Evolutionary conservation across 2,329 filamentous ascomycete genomes (phyloP).

Genomic region (Metarhizium robertsii): DNA sequence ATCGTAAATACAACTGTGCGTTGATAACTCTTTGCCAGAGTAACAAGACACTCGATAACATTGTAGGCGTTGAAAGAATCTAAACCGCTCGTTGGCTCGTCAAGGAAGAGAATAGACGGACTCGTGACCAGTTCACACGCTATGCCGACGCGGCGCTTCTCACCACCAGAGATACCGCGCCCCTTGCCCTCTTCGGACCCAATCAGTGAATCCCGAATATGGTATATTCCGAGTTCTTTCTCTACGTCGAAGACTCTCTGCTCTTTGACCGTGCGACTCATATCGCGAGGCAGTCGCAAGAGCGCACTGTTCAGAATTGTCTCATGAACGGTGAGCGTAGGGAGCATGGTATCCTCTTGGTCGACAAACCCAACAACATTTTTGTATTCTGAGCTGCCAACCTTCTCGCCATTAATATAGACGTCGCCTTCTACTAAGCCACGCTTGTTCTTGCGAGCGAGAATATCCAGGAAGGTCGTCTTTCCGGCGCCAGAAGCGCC

Average conservation of each 20-base stretch:
- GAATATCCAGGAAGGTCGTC: constrained; percentile 91
- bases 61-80: constrained; percentile 98
- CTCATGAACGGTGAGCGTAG: constrained; percentile 93
- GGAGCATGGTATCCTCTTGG: constrained; percentile 94
- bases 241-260: constrained; percentile 89
- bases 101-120: constrained; percentile 91
- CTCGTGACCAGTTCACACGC: constrained; percentile 97
- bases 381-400: constrained; percentile 75
- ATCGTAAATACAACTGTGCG: constrained; percentile 97
- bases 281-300: constrained; percentile 82
- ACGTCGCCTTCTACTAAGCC: constrained; percentile 72
- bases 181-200: constrained; percentile 92
- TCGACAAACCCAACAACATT: constrained; percentile 95
- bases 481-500: constrained; percentile 95
- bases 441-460: constrained; percentile 94
- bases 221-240: constrained; percentile 86
- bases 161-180: constrained; percentile 91
- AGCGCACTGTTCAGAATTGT: constrained; percentile 93
- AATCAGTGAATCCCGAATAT: constrained; percentile 90
- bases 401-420: constrained; percentile 87
- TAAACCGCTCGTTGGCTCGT: constrained; percentile 92
- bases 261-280: constrained; percentile 81
- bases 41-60: constrained; percentile 91
- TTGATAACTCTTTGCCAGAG: constrained; percentile 90
- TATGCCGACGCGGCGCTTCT: constrained; percentile 93